Evolutionary conservation across 2,329 filamentous ascomycete genomes (phyloP).

Genomic region (Fusarium goolgardi): DNA sequence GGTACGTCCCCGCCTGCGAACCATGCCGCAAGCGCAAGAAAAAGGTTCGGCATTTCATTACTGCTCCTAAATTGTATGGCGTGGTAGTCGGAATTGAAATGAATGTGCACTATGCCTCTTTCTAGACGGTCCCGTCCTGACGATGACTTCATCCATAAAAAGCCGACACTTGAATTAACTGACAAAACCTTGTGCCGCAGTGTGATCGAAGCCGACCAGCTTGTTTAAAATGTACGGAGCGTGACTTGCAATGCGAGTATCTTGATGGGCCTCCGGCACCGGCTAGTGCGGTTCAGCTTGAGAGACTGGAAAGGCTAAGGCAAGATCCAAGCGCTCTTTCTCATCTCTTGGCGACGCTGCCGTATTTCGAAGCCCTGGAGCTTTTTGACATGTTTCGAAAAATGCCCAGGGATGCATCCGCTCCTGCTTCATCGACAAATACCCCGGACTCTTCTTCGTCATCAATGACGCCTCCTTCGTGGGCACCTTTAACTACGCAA

Average conservation of each 20-base stretch:
- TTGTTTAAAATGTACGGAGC: conserved; percentile 1
- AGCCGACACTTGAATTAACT: neutral
- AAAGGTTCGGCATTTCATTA: neutral
- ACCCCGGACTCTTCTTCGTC: neutral
- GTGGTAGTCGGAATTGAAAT: neutral
- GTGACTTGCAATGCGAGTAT: neutral
- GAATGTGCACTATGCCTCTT: neutral
- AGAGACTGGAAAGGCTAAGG: neutral
- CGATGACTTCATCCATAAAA: neutral
- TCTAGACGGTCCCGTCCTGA: neutral
- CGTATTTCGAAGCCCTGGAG: conserved; percentile 4
- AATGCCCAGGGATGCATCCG: neutral
- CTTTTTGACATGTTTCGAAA: neutral
- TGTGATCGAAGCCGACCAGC: conserved; percentile 2
- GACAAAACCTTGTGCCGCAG: neutral
- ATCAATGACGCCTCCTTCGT: neutral
- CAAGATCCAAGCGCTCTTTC: neutral
- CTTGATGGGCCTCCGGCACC: neutral
- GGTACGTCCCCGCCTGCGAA: conserved; percentile 6
- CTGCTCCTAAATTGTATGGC: neutral
- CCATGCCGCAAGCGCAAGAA: conserved; percentile 7
- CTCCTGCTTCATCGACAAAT: neutral
- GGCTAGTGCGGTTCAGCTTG: neutral
- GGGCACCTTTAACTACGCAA: neutral
- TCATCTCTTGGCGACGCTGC: neutral